Base-by-base conservation (phyloP, 2,329 filamentous ascomycete genomes). In the Trichothecium sympodiale region DNA sequence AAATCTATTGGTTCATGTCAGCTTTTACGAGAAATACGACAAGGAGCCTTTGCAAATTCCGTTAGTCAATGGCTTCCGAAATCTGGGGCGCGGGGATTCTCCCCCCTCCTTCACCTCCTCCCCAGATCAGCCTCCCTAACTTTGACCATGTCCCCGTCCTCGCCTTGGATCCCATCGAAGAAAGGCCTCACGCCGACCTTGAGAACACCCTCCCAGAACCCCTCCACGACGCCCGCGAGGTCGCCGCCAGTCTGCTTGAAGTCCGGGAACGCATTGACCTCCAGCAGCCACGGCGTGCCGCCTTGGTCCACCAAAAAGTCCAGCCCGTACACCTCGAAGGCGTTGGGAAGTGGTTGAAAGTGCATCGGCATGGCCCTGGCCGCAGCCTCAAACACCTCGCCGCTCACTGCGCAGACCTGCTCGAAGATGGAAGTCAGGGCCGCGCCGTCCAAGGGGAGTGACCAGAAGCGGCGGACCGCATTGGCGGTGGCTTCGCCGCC, bases 201-300 rank as follows among this genome's bases (percentile, higher is more conserved):
- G 29, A 94, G 67, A 16, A 85, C 80, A 9, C 75, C 82, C 48
- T 75, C 69, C 68, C 93, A 91, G 45, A 98, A 67, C 7, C 78
- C 81, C 15, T 66, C 72, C 17, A 98, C 80, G 29, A 96, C 58
- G 0, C 62, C 72, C 52, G 70, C 75, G 44, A 94, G 59, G 38
- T 83, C 80, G 1, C 85, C 87, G 8, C 91, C 91, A 13, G 87
- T 94, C 72, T 96, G 89, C 51, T 74, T 78, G 53, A 96, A 96
- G 61, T 98, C 91, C 8, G 91, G 91, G 59, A 94, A 98, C 1
- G 89, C 85, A 63, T 98, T 98, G 23, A 94, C 74, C 63, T 98
- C 91, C 38, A 98, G 63, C 50, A 98, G 55, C 77, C 79, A 95
- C 4, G 77, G 73, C 4, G 51, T 67, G 0, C 76, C 79, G 8